These are phyloP conservation scores for Beauveria pseudobassiana DNA, from an alignment of 2,329 filamentous ascomycete species.

Conservation along the genomic window DNA sequence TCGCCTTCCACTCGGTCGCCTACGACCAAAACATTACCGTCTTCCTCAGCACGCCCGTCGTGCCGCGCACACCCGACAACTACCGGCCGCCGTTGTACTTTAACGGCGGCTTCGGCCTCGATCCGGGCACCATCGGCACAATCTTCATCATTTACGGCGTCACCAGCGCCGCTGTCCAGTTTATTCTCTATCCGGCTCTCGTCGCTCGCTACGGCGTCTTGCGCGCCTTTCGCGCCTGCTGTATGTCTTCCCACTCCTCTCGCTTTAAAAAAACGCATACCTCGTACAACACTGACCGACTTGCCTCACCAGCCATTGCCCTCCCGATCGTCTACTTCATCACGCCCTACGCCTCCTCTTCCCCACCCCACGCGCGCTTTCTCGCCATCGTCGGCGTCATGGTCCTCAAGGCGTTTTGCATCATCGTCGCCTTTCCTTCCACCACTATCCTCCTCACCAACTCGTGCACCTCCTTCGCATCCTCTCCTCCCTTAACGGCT, in stretches of 20 bases:
- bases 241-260: conserved; percentile 24
- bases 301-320: conserved; percentile 38
- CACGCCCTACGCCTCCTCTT: conserved; percentile 76
- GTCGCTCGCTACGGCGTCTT: conserved; percentile 69
- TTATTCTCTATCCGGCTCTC: conserved; percentile 72
- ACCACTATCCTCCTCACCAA: conserved; percentile 88
- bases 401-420: conserved; percentile 63
- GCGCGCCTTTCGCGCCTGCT: conserved; percentile 60
- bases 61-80: conserved; percentile 50
- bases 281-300: too few relatives aligned
- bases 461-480: conserved; percentile 65
- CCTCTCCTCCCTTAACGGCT: conserved; percentile 83
- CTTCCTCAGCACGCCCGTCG: conserved; percentile 69
- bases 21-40: conserved; percentile 86
- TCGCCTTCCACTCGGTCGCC: conserved; percentile 75
- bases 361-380: conserved; percentile 42
- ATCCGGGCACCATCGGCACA: conserved; percentile 69
- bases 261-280: neutral
- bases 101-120: conserved; percentile 67
- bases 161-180: conserved; percentile 73
- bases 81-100: conserved; percentile 71
- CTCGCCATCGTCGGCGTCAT: conserved; percentile 60
- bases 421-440: conserved; percentile 84
- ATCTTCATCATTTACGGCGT: conserved; percentile 81
- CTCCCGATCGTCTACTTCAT: conserved; percentile 72